A percentile compares a stretch with the other conserved stretches of the same genome.
These are phyloP conservation scores for Phytophthora fragariaefolia DNA, from an alignment of 352 stramenopile species.

Conservation along the genomic window DNA sequence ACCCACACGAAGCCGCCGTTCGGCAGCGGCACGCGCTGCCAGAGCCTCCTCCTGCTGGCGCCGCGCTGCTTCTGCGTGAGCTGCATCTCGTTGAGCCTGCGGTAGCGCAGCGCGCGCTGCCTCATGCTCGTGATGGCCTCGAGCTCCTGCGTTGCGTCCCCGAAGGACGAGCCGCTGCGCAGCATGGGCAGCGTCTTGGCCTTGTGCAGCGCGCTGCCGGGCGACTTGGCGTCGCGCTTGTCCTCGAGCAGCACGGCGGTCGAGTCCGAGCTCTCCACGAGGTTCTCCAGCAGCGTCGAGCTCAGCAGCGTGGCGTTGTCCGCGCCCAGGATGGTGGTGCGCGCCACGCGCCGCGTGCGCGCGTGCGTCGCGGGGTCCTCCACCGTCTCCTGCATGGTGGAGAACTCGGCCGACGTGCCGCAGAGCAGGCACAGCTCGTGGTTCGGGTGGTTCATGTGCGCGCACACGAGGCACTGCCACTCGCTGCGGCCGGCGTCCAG, in stretches of 20 bases:
- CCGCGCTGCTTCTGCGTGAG: conserved; percentile 71
- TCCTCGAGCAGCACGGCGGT: conserved; percentile 11
- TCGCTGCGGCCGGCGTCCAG: conserved; percentile 65
- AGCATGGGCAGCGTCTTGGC: conserved; percentile 40
- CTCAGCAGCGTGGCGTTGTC: conserved; percentile 42
- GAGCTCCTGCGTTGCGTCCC: conserved; percentile 26
- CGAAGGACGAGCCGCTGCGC: conserved; percentile 30
- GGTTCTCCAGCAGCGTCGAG: conserved; percentile 39
- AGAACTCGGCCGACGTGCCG: conserved; percentile 65
- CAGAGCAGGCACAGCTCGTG: conserved; percentile 67
- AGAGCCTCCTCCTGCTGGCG: conserved; percentile 55
- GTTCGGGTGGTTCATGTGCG: conserved; percentile 79
- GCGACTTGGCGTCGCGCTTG: conserved; percentile 13
- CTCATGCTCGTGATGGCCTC: conserved; percentile 49
- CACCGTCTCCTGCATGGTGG: conserved; percentile 46
- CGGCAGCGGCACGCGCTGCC: conserved; percentile 65
- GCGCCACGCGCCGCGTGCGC: conserved; percentile 27
- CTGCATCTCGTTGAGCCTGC: conserved; percentile 72
- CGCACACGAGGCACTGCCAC: conserved; percentile 80
- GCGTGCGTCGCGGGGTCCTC: conserved; percentile 30
- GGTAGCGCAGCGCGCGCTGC: conserved; percentile 65
- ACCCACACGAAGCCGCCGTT: conserved; percentile 75
- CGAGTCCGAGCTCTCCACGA: conserved; percentile 18
- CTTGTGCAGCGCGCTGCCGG: conserved; percentile 28
- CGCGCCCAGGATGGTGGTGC: conserved; percentile 35